Evolutionary conservation across 495 filamentous ascomycete genomes (phyloP), one percentile per base, ranked within the genome.

Genomic region (Cairneyella variabilis): DNA sequence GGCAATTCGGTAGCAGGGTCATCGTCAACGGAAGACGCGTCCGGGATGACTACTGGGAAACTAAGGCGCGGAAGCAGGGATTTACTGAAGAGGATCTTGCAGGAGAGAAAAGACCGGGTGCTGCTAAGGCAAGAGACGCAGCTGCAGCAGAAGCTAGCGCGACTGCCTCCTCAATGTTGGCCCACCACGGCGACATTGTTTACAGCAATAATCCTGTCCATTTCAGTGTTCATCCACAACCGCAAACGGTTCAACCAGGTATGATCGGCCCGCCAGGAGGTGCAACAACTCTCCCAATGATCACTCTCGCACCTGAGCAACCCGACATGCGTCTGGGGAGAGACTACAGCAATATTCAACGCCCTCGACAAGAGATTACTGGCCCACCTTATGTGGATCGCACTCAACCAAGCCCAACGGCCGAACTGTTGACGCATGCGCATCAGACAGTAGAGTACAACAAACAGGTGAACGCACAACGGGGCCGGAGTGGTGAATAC

Each of bases 41-140:
- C 28, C 84, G 92, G 26, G 93, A 99, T 70, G 93, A 99, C 66
- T 97, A 99, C 65, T 97, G 93, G 93, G 93, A 97, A 63, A 86
- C 82, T 62, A 99, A 97, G 71, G 93, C 93, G 3, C 79, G 85
- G 32, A 99, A 97, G 67, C 93, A 99, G 65, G 93, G 93, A 16
- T 99, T 99, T 63, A 99, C 93, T 0, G 93, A 99, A 65, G 92
- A 95, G 38, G 93, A 99, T 66, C 78, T 91, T 40, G 93, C 93
- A 2, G 95, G 93, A 8, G 93, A 99, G 67, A 99, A 99, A 72
- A 81, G 93, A 54, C 93, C 93, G 8, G 93, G 95, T 17, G 90
- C 87, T 36, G 81, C 90, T 40, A 97, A 93, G 71, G 84, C 85
- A 51, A 83, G 91, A 57, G 91, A 95, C 66, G 86, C 86, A 16